These are phyloP conservation scores for Darksidea phi DNA, from an alignment of 495 filamentous ascomycete genomes.

Conservation along the genomic window DNA sequence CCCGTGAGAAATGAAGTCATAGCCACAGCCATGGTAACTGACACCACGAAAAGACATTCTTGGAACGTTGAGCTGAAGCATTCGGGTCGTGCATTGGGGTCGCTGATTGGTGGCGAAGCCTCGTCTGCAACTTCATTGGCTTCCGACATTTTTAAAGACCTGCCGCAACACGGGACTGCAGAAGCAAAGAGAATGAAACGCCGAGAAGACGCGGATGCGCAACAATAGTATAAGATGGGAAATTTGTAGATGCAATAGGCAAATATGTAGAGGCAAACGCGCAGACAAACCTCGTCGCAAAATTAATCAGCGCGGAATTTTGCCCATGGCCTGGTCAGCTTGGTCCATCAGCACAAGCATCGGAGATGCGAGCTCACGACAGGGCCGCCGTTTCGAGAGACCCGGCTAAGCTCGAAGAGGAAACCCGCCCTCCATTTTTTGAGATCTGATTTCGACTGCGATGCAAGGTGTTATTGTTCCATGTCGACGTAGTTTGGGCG, in stretches of 20 bases:
- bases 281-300: neutral
- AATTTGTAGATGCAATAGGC: neutral
- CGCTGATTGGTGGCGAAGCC: constrained; percentile 11
- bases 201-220: neutral
- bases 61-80: constrained; percentile 63
- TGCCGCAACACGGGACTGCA: neutral
- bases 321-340: no score
- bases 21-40: constrained; percentile 67
- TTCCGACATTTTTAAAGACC: neutral
- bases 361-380: neutral
- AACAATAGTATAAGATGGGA: neutral
- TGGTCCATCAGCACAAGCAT: neutral
- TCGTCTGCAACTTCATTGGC: neutral
- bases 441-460: neutral
- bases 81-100: constrained; percentile 49
- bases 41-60: constrained; percentile 66
- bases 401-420: neutral
- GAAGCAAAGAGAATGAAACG: neutral
- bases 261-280: neutral
- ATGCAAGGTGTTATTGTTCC: no score
- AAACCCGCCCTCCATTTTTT: neutral
- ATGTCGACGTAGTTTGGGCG: no score
- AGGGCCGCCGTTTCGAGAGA: neutral
- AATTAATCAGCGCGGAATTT: constrained; percentile 14
- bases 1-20: constrained; percentile 62